Evolutionary conservation across 257 asterid species (phyloP), one percentile per base, ranked within the genome.

Genomic region (Echium plantagineum): DNA sequence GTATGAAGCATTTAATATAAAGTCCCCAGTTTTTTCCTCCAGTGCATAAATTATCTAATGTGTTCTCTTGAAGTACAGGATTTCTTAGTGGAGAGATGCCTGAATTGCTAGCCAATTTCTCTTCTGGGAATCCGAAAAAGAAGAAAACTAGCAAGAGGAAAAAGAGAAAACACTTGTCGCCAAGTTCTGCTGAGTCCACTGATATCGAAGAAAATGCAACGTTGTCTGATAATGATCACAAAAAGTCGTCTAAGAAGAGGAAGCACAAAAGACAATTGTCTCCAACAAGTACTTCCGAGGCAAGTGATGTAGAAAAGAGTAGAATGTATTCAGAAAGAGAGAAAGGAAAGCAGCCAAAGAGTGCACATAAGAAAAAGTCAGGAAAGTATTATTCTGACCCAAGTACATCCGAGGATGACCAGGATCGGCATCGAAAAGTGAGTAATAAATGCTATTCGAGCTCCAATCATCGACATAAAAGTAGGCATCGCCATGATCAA

Each of bases 51-150:
- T 13, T 10, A 26, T 24, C n/a, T 15, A 42, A 2, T 15, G 18
- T 15, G 32, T 6, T 54, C 42, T 58, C 21, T 20, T 61, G 30
- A 59, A 66, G 17, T 69, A 75, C 79, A 91, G 96, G 98, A 42
- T 91, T 91, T 69, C 89, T 91, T 60, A 75, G 81, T 58, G 94
- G 78, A 63, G 71, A 73, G 61, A 78, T 91, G 53, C 93, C 98
- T 0, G 95, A 82, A 53, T 64, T 91, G 75, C 76, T 91, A 49
- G 71, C 83, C 62, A 79, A 78, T 73, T 70, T 85, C 24, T 59
- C 83, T 48, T 76, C 88, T 38, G 72, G 74, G 72, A 80, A 83
- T 69, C 67, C 73, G 15, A 86, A 72, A 74, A 42, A 42, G 49
- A 42, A 42, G 49, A 42, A 10, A 42, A 42, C 77, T 2, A 67